Evolutionary conservation across 1,284 basidiomycete genomes (phyloP).

Genomic region (Apiotrichum sp.): DNA sequence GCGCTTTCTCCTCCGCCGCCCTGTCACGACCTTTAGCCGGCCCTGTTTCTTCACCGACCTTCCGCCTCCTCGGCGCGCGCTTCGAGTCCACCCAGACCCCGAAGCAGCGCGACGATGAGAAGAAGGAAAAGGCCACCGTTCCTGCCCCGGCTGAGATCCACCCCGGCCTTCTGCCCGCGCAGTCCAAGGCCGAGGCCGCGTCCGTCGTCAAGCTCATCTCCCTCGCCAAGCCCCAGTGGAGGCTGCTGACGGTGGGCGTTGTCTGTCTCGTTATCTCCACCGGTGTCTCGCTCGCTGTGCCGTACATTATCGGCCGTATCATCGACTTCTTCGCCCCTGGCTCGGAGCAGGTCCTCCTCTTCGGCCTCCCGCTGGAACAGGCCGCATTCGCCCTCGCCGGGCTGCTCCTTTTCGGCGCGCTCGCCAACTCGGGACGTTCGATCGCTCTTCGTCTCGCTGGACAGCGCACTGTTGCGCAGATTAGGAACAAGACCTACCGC

Average conservation of each 20-base stretch:
- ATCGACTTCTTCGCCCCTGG: slow-evolving; percentile 46
- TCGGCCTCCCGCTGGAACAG: slow-evolving; percentile 41
- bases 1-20: slow-evolving; percentile 1
- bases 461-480: slow-evolving; percentile 40
- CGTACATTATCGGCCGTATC: slow-evolving; percentile 43
- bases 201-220: slow-evolving; percentile 37
- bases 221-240: slow-evolving; percentile 43
- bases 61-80: slow-evolving; percentile 1
- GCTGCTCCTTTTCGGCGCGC: slow-evolving; percentile 38
- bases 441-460: slow-evolving; percentile 41
- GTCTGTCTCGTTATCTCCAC: slow-evolving; percentile 36
- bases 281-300: slow-evolving; percentile 37
- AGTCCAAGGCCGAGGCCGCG: slow-evolving; percentile 32
- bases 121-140: slow-evolving; percentile 2
- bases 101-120: slow-evolving; percentile 1
- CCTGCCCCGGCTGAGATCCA: not conserved
- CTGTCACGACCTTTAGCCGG: not conserved
- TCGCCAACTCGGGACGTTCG: slow-evolving; percentile 39
- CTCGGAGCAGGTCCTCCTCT: slow-evolving; percentile 33
- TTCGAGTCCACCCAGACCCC: slow-evolving; percentile 16
- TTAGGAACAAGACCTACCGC: slow-evolving; percentile 43
- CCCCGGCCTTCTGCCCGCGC: slow-evolving; percentile 5
- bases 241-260: slow-evolving; percentile 33
- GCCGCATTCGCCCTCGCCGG: slow-evolving; percentile 31
- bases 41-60: not conserved